A percentile compares a stretch with the other conserved stretches of the same genome.
These are phyloP conservation scores for Fusarium beomiforme DNA, from an alignment of 2,329 filamentous ascomycete species.

Conservation along the genomic window DNA sequence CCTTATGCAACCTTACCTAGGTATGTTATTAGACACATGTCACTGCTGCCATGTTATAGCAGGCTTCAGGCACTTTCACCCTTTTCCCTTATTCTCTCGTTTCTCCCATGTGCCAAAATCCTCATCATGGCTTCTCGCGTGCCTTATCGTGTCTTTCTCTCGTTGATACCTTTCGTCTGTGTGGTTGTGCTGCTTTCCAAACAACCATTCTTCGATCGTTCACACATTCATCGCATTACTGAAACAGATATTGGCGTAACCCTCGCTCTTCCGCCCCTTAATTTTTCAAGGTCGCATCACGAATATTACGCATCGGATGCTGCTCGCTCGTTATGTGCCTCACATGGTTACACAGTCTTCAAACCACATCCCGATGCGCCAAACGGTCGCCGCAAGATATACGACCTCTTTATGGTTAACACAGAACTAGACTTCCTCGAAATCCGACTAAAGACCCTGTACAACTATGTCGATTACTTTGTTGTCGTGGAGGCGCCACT, in stretches of 20 bases:
- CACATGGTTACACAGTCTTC: slow-evolving; percentile 48
- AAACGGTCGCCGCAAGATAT: slow-evolving; percentile 46
- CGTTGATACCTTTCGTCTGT: slow-evolving; percentile 16
- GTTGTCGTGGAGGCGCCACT: slow-evolving; percentile 68
- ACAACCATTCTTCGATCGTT: slow-evolving; percentile 31
- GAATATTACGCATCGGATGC: slow-evolving; percentile 45
- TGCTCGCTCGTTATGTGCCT: slow-evolving; percentile 44
- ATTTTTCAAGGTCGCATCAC: slow-evolving; percentile 38
- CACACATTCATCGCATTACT: slow-evolving; percentile 29
- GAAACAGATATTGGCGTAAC: slow-evolving; percentile 36
- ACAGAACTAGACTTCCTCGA: slow-evolving; percentile 73
- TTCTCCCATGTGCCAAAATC: neutral
- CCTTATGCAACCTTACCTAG: neutral
- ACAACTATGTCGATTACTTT: slow-evolving; percentile 70
- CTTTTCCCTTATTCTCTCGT: neutral
- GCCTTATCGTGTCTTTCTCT: slow-evolving; percentile 10
- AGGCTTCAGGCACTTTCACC: neutral
- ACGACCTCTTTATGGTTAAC: slow-evolving; percentile 70
- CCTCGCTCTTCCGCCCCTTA: slow-evolving; percentile 36
- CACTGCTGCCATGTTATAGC: neutral
- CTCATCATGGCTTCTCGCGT: slow-evolving; percentile 15
- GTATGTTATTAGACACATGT: neutral
- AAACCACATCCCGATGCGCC: slow-evolving; percentile 28
- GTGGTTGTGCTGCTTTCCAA: slow-evolving; percentile 26
- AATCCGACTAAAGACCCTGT: slow-evolving; percentile 68